Evolutionary conservation across 2,329 filamentous ascomycete genomes (phyloP), one percentile per base, ranked within the genome.

Genomic region (Neurospora sp.): DNA sequence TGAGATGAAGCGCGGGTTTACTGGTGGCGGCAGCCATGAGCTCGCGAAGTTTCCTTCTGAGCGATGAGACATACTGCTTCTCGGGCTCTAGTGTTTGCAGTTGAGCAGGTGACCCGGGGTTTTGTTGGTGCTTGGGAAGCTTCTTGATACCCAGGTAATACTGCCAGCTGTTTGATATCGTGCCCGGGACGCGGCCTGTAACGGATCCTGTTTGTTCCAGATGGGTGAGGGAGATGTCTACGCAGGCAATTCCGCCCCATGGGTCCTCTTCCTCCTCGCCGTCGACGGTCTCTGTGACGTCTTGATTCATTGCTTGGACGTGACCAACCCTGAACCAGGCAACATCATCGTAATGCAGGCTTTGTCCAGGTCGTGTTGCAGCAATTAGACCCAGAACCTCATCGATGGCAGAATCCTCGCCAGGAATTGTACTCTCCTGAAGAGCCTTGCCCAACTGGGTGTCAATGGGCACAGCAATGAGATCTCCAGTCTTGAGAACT

Each of bases 261-360:
- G 89, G 83, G 68, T 92, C 89, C 67, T 89, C 87, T 3, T 86
- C 85, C 1, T 87, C 83, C 15, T 87, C 87, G 40, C 88, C 86
- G n/a, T 86, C 84, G 37, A 74, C 72, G 36, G 69, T 83, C 17
- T 72, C 67, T 17, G 72, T 33, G 67, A 43, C 23, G 15, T 76
- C 75, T 38, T 74, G 79, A 74, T 82, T 88, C 77, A 82, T 82
- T 6, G 85, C 81, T 69, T 84, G 83, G 68, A 96, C 89, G 71
- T 92, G 91, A 46, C 91, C 91, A 52, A 99, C 91, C 73, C 90
- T 92, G 83, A 97, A 98, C 96, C 96, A 99, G 8, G 92, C 94
- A 23, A 97, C 91, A 38, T 84, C 87, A 79, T 86, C 88, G 74
- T 81, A 82, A 68, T 78, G 75, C 73, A 82, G 70, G 73, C 78